These are phyloP conservation scores for Zalerion maritima DNA, from an alignment of 495 filamentous ascomycete genomes.

Conservation along the genomic window DNA sequence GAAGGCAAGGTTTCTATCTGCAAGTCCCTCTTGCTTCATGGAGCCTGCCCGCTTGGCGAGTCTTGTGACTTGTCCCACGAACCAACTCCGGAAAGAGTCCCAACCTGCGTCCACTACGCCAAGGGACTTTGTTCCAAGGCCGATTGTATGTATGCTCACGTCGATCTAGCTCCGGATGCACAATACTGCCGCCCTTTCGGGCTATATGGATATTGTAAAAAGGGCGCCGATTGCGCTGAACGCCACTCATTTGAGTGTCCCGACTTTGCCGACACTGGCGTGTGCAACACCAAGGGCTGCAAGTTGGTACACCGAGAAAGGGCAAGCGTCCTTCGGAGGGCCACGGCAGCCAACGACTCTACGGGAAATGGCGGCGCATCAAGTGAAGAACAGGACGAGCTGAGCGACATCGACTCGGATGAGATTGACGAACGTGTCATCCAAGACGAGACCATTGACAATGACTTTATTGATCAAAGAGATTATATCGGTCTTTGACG, in stretches of 20 bases:
- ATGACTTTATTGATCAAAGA: slow-evolving; percentile 27
- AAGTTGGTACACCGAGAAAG: slow-evolving; percentile 77
- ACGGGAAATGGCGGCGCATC: slow-evolving; percentile 28
- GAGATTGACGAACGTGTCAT: slow-evolving; percentile 59
- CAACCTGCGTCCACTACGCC: slow-evolving; percentile 79
- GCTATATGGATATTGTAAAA: slow-evolving; percentile 77
- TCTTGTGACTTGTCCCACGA: slow-evolving; percentile 91
- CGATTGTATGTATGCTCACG: slow-evolving; percentile 80
- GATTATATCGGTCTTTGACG: slow-evolving; percentile 11
- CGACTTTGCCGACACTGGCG: slow-evolving; percentile 81
- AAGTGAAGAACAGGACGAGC: slow-evolving; percentile 72
- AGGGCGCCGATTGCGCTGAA: slow-evolving; percentile 62
- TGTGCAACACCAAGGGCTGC: slow-evolving; percentile 72
- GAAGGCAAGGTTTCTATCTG: slow-evolving; percentile 81
- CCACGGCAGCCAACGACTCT: slow-evolving; percentile 6
- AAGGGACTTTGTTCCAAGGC: slow-evolving; percentile 82
- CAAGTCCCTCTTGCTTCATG: slow-evolving; percentile 69
- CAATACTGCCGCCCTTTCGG: slow-evolving; percentile 78
- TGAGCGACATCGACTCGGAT: slow-evolving; percentile 83
- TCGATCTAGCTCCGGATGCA: slow-evolving; percentile 65
- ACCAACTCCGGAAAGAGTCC: slow-evolving; percentile 67
- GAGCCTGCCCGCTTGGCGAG: slow-evolving; percentile 62
- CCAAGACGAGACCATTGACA: slow-evolving; percentile 22
- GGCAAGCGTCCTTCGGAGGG: slow-evolving; percentile 48
- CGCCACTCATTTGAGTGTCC: slow-evolving; percentile 85